These are phyloP conservation scores for Aspergillus sp. DNA, from an alignment of 2,329 filamentous ascomycete genomes.

Conservation along the genomic window DNA sequence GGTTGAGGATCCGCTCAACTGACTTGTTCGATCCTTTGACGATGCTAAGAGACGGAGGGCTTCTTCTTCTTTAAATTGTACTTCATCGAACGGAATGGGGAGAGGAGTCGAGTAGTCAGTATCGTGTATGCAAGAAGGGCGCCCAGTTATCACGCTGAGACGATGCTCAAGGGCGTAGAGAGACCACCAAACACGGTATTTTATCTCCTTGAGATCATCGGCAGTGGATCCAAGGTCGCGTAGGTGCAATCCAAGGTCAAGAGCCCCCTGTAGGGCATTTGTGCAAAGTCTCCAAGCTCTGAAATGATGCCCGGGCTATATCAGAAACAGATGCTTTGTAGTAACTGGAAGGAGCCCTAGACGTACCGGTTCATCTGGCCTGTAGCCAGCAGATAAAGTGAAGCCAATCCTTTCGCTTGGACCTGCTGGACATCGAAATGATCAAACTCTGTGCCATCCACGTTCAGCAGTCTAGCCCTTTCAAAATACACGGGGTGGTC, in stretches of 20 bases:
- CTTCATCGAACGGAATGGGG: slow-evolving; percentile 41
- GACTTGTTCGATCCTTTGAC: slow-evolving; percentile 17
- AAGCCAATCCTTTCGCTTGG: slow-evolving; percentile 42
- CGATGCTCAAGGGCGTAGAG: slow-evolving; percentile 43
- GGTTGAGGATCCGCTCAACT: slow-evolving; percentile 20
- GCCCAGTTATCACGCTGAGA: slow-evolving; percentile 43
- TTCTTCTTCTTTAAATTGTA: slow-evolving; percentile 35
- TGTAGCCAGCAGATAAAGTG: slow-evolving; percentile 40
- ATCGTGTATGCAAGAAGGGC: slow-evolving; percentile 42
- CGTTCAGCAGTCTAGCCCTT: slow-evolving; percentile 36
- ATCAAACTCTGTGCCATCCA: slow-evolving; percentile 36
- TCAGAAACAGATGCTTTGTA: background rate
- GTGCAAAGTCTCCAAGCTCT: slow-evolving; percentile 45
- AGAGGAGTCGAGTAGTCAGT: slow-evolving; percentile 42
- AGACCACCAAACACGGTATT: slow-evolving; percentile 47
- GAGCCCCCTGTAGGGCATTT: slow-evolving; percentile 39
- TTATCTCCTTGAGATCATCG: slow-evolving; percentile 41
- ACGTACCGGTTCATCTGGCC: slow-evolving; percentile 44
- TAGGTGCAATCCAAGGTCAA: slow-evolving; percentile 43
- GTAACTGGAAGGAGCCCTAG: background rate
- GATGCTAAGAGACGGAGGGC: slow-evolving; percentile 27
- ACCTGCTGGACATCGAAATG: slow-evolving; percentile 43
- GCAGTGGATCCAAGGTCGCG: slow-evolving; percentile 38
- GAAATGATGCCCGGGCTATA: slow-evolving; percentile 4
- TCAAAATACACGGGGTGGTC: slow-evolving; percentile 41